Conservation (phyloP, 2,329 filamentous ascomycete species). For the Sporothrix sp. region DNA sequence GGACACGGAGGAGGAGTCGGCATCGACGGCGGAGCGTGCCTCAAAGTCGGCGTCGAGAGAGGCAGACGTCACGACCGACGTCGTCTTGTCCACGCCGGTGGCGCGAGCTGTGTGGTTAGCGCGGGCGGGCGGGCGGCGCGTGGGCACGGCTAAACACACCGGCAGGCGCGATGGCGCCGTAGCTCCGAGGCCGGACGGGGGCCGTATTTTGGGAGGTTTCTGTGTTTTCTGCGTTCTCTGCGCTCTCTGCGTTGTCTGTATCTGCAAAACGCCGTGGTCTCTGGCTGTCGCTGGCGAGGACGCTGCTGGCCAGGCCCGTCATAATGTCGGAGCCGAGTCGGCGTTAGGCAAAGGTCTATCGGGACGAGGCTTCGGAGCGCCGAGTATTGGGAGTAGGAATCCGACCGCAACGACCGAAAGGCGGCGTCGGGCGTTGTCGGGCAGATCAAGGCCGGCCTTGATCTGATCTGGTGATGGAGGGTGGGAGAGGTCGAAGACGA, state of each 20-base stretch:
- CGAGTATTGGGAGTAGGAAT: not conserved
- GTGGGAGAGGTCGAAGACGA: not conserved
- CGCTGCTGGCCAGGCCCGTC: not conserved
- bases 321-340: conserved; percentile 6
- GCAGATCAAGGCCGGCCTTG: no score
- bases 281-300: not conserved
- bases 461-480: not conserved
- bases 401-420: no score
- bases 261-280: no score
- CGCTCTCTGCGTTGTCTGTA: no score
- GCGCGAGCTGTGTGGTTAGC: not conserved
- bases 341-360: not conserved
- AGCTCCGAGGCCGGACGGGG: conserved; percentile 15
- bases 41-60: not conserved
- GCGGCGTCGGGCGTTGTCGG: not conserved
- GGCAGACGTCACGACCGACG: no score
- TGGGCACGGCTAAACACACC: not conserved
- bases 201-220: no score
- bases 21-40: not conserved
- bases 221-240: not conserved
- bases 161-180: conserved; percentile 12
- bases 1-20: not conserved
- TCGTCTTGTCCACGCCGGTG: no score
- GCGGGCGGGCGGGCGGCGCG: no score
- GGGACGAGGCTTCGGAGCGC: not conserved